Evolutionary conservation across 805 yeast species (phyloP), one percentile per base, ranked within the genome.

Genomic region (Yarrowia bubula): DNA sequence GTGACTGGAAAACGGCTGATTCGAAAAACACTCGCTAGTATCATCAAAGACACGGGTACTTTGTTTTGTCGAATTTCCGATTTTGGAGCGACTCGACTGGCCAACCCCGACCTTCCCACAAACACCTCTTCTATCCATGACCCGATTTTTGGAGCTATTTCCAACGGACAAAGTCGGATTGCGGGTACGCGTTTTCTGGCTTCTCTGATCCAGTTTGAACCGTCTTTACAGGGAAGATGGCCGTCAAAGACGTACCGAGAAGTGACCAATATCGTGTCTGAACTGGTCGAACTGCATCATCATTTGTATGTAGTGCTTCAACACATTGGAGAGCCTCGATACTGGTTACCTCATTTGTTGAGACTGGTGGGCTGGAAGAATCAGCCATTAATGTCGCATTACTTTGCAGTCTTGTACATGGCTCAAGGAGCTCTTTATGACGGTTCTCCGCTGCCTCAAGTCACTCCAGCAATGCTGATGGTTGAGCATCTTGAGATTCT

Each of bases 391-490:
- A 67, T 70, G 15, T 68, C 74, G 3, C 75, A 71, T 11, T 67
- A 68, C 17, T 74, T 73, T 57, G 70, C 77, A 1, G 68, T 71
- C 6, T 39, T 75, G 6, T 73, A 73, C 65, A 75, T 75, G 78
- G 37, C 71, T 2, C 66, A 73, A 32, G 69, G 69, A 6, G 72
- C 78, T 2, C 66, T 75, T 18, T 46, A 39, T 5, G 69, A 72
- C n/a, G 75, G 71, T 1, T 63, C 66, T 17, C 72, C 78, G 0
- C 66, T 75, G 4, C 78, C 78, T 0, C 70, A 71, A 10, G 66
- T 75, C 13, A 70, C 76, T 8, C 73, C 76, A 0, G 76, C 75
- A 0, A 71, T 70, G 41, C 64, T 73, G 35, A 58, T 69, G 15
- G 50, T 64, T 4, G 58, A 65, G 44, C 72, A 70, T 61, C 18